These are phyloP conservation scores for Fomitopsis pinicola DNA, from an alignment of 1,284 basidiomycete genomes.

Conservation along the genomic window DNA sequence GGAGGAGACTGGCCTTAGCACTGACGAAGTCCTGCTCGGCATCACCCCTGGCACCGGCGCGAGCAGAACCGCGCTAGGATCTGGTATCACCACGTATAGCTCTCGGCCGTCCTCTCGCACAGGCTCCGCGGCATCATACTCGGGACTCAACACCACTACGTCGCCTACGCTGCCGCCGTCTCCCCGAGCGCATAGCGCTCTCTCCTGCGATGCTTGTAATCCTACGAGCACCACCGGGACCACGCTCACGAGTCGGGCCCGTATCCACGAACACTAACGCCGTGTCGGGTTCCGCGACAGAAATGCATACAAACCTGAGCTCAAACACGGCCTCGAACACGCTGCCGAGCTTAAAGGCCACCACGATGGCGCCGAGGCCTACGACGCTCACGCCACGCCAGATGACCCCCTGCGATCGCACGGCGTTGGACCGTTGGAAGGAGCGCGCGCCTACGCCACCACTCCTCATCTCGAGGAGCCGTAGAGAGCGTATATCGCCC, in stretches of 20 bases:
- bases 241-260: constrained; percentile 22
- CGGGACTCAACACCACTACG: constrained; percentile 27
- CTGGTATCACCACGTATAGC: constrained; percentile 22
- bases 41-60: no score
- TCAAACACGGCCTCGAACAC: background rate
- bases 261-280: background rate
- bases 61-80: no score
- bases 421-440: constrained; percentile 60
- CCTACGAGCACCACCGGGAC: constrained; percentile 30
- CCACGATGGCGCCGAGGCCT: constrained; percentile 26
- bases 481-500: no score
- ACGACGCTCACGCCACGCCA: constrained; percentile 48
- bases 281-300: background rate
- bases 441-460: constrained; percentile 59
- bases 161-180: constrained; percentile 38
- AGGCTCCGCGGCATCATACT: constrained; percentile 26
- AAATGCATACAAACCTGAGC: constrained; percentile 14
- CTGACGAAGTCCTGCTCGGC: no score
- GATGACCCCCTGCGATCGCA: constrained; percentile 37
- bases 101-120: constrained; percentile 44
- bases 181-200: constrained; percentile 18
- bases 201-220: constrained; percentile 32
- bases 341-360: background rate
- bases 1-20: no score
- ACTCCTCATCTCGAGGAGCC: no score